These are phyloP conservation scores for Ceratocystis colombiana DNA, from an alignment of 2,329 filamentous ascomycete genomes.

Conservation along the genomic window DNA sequence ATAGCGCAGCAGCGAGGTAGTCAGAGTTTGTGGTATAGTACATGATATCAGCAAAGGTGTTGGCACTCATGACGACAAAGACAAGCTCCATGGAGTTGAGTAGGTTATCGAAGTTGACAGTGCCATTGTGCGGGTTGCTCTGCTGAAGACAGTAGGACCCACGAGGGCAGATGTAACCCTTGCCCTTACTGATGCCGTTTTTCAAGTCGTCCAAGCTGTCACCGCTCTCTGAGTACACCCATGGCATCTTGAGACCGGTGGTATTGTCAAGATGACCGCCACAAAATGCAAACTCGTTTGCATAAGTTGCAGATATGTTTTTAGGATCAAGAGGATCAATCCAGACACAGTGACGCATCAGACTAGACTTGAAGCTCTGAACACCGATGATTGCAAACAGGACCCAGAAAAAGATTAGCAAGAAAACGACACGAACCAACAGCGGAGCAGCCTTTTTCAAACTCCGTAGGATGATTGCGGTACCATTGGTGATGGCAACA, in stretches of 20 bases:
- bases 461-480: slow-evolving; percentile 86
- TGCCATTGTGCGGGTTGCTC: slow-evolving; percentile 68
- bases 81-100: slow-evolving; percentile 84
- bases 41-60: slow-evolving; percentile 90
- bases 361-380: slow-evolving; percentile 84
- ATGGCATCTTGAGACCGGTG: slow-evolving; percentile 52
- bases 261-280: slow-evolving; percentile 64
- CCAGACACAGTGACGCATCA: slow-evolving; percentile 70
- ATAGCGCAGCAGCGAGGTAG: slow-evolving; percentile 76
- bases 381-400: slow-evolving; percentile 94
- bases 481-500: slow-evolving; percentile 86
- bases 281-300: slow-evolving; percentile 65
- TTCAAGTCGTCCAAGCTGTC: slow-evolving; percentile 39
- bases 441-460: slow-evolving; percentile 90
- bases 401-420: slow-evolving; percentile 96
- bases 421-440: slow-evolving; percentile 82
- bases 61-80: slow-evolving; percentile 96
- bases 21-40: slow-evolving; percentile 90
- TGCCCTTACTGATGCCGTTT: slow-evolving; percentile 46
- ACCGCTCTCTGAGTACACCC: slow-evolving; percentile 44
- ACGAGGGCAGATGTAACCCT: slow-evolving; percentile 80
- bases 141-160: slow-evolving; percentile 76
- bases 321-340: slow-evolving; percentile 51
- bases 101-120: slow-evolving; percentile 92
- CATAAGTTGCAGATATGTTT: slow-evolving; percentile 47